Conservation (phyloP, 2,329 filamentous ascomycete genomes). For the Dothiorella sarmentorum region DNA sequence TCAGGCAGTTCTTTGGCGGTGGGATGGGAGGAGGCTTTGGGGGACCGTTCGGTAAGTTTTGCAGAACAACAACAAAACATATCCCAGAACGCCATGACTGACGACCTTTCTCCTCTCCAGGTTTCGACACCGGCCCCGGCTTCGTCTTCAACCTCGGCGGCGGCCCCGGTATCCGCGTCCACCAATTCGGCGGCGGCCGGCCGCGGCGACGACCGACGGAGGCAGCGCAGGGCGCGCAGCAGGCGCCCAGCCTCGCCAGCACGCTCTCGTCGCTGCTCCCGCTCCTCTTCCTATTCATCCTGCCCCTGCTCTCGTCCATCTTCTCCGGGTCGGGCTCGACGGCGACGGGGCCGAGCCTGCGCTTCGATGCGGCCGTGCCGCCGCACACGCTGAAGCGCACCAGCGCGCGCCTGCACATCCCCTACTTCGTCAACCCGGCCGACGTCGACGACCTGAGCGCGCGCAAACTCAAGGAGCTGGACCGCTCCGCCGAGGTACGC, state of each 20-base stretch:
- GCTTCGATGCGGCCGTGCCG: constrained; percentile 67
- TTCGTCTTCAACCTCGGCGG: constrained; percentile 96
- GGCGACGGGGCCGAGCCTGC: constrained; percentile 64
- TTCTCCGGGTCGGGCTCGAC: constrained; percentile 57
- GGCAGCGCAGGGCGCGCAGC: constrained; percentile 53
- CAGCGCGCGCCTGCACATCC: constrained; percentile 66
- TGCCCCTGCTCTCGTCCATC: constrained; percentile 76
- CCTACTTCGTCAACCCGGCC: constrained; percentile 79
- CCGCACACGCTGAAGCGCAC: constrained; percentile 73
- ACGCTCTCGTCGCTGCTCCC: constrained; percentile 74
- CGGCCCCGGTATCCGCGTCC: constrained; percentile 85
- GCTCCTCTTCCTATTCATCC: constrained; percentile 76
- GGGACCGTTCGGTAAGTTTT: constrained; percentile 60
- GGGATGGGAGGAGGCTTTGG: constrained; percentile 61
- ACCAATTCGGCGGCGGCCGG: constrained; percentile 83
- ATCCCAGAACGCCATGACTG: neutral
- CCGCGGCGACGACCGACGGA: constrained; percentile 68
- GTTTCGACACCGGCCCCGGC: constrained; percentile 74
- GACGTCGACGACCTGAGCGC: constrained; percentile 70
- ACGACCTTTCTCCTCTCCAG: constrained; percentile 19
- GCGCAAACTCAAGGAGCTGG: constrained; percentile 69
- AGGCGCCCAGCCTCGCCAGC: constrained; percentile 48
- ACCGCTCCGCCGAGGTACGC: constrained; percentile 70
- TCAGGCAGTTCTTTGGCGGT: constrained; percentile 92
- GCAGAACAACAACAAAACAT: neutral